A percentile compares a stretch with the other conserved stretches of the same genome.
Evolutionary conservation across 2,329 filamentous ascomycete species (phyloP).

Genomic region (Diaporthe ampelina): DNA sequence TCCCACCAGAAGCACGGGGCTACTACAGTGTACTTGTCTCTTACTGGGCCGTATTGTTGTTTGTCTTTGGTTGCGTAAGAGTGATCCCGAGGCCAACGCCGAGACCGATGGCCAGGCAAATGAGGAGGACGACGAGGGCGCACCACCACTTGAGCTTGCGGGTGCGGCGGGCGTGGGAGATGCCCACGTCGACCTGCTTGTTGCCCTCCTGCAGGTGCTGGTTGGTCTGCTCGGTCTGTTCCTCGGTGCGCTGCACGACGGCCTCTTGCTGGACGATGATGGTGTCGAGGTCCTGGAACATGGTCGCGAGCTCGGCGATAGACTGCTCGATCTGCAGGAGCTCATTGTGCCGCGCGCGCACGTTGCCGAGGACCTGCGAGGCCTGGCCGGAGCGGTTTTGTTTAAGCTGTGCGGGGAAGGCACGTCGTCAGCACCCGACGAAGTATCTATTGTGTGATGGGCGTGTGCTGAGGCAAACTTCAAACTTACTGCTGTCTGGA

Average conservation of each 20-base stretch:
- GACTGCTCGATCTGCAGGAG: slow-evolving; percentile 85
- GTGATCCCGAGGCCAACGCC: slow-evolving; percentile 67
- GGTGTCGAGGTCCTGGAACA: slow-evolving; percentile 83
- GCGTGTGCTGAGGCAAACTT: background rate
- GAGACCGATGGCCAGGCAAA: slow-evolving; percentile 68
- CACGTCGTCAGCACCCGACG: background rate
- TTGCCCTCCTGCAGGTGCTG: slow-evolving; percentile 79
- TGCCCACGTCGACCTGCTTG: slow-evolving; percentile 77
- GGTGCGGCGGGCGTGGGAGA: slow-evolving; percentile 74
- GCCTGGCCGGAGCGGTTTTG: slow-evolving; percentile 82
- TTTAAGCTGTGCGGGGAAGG: slow-evolving; percentile 72
- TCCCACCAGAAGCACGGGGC: background rate
- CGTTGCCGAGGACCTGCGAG: slow-evolving; percentile 80
- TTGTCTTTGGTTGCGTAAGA: slow-evolving; percentile 49
- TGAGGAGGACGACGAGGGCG: slow-evolving; percentile 71
- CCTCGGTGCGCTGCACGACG: slow-evolving; percentile 72
- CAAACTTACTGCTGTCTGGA: slow-evolving; percentile 81
- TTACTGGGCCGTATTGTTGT: slow-evolving; percentile 1
- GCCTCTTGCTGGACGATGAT: slow-evolving; percentile 80
- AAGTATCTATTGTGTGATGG: too few species aligned
- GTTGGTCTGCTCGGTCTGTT: slow-evolving; percentile 75
- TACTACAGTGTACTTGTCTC: slow-evolving; percentile 23
- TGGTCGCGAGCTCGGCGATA: slow-evolving; percentile 75
- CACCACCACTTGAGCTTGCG: slow-evolving; percentile 89
- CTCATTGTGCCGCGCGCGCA: slow-evolving; percentile 86